Base-by-base conservation (phyloP, 2,329 filamentous ascomycete species). In the Beauveria sp. region DNA sequence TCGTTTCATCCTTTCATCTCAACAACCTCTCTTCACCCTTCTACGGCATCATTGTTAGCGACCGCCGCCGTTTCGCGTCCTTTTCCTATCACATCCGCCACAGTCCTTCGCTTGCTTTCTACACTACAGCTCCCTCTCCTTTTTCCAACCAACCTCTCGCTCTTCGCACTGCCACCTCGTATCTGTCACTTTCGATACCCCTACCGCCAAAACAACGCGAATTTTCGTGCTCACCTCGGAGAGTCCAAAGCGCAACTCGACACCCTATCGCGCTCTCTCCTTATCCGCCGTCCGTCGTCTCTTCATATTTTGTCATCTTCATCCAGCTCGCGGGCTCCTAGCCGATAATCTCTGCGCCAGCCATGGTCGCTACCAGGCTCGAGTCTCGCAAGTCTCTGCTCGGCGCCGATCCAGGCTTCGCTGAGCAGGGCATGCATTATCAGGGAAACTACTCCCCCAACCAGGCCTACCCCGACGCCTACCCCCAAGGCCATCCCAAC, bases 321-420 rank as follows among this genome's bases (percentile, higher is more conserved):
- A 7, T 16, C 10, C 26, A 20, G 18, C 43, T 48, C 42, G 22
- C 57, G 58, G 34, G 28, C 50, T 46, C 42, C 8, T 54, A 24
- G 50, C 58, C 49, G 42, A 42, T 28, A 18, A 26, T 50, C 38
- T 26, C 49, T 6, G 16, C 28, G n/a, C 40, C 61, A 38, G 68
- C 71, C 68, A 73, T 62, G 70, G 69, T 78, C 74, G 75, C 75
- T 69, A 69, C 71, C 65, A 71, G 75, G 64, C 69, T 76, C 62
- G 76, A 77, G 59, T 76, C 75, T 64, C 73, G 73, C 66, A 74
- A 75, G 66, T 75, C 74, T 59, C 69, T 77, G 66, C 70, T 77
- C 51, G 72, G 74, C 65, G 70, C 67, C 62, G 75, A 77, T 64
- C 70, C 69, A n/a, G 71, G 69, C 53, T 77, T 72, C 66, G 69